Evolutionary conservation across 202 grass and related monocot species (phyloP).

Genomic region (Dendrocalamus latiflorus): DNA sequence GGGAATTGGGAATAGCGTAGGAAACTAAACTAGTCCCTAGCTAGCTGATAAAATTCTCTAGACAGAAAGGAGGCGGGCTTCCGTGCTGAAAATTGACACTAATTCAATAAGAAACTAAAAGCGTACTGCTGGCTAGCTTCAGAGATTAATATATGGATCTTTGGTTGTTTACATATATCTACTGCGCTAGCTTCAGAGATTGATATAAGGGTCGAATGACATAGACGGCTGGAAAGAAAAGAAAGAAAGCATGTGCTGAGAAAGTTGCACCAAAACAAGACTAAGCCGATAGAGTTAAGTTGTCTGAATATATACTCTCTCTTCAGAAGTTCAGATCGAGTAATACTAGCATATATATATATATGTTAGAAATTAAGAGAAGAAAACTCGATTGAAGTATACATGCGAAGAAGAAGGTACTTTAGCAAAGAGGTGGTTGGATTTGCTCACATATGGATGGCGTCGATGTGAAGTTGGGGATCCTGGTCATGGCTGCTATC

Average conservation of each 20-base stretch:
- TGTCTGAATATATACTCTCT: too few species aligned
- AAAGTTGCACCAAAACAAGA: too few species aligned
- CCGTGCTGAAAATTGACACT: not conserved
- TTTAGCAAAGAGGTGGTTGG: too few species aligned
- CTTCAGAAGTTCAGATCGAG: not conserved
- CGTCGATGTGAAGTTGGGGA: not conserved
- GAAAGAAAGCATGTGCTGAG: not conserved
- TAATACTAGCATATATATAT: not conserved
- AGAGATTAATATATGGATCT: not conserved
- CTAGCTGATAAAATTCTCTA: not conserved
- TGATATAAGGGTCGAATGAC: not conserved
- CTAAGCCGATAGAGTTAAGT: too few species aligned
- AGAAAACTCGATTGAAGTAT: not conserved
- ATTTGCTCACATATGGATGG: not conserved
- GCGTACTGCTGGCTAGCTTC: not conserved
- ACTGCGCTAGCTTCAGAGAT: too few species aligned
- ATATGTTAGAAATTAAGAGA: too few species aligned
- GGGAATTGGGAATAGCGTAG: not conserved
- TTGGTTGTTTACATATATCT: not conserved
- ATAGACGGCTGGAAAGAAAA: not conserved
- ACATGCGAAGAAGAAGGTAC: not conserved
- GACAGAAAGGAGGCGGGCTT: too few species aligned
- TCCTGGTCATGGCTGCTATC: not conserved
- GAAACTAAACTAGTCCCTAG: not conserved
- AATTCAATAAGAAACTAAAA: not conserved